phyloP scores from a whole-genome alignment of 306 rosid species.

The Prunus armeniaca region DNA sequence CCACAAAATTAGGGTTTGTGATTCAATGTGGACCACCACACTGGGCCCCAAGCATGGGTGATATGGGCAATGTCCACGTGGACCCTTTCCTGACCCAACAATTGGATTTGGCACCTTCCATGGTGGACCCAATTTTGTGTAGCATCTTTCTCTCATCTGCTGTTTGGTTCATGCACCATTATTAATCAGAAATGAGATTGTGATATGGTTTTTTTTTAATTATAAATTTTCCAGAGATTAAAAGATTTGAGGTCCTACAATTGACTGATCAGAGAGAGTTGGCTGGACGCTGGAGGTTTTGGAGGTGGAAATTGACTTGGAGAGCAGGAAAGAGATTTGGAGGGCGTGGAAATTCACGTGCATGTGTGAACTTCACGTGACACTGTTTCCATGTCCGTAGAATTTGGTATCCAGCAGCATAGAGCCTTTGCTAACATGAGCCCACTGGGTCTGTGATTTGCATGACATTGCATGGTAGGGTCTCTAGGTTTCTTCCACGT shows the following conservation, averaged over 20 bases:
- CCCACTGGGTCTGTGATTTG: not conserved
- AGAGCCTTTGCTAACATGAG: no score
- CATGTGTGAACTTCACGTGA: conserved; percentile 46
- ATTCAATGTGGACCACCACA: conserved; percentile 4
- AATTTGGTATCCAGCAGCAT: not conserved
- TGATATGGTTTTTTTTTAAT: not conserved
- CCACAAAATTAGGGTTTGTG: not conserved
- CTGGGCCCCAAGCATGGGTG: conserved; percentile 8
- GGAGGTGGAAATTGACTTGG: not conserved
- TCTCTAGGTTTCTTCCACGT: not conserved
- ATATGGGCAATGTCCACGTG: conserved; percentile 22
- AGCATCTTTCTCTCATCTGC: conserved; percentile 17
- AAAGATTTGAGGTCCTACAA: not conserved
- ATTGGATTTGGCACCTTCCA: conserved; percentile 31
- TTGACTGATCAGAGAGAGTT: not conserved
- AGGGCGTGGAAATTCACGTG: conserved; percentile 25
- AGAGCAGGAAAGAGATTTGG: not conserved
- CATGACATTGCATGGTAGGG: conserved; percentile 3
- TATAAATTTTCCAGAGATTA: not conserved
- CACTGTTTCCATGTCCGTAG: conserved; percentile 14
- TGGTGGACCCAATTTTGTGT: conserved; percentile 26
- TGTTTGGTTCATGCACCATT: conserved; percentile 1
- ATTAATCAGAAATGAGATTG: not conserved
- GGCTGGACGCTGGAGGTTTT: no score
- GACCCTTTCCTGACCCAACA: conserved; percentile 30